These are phyloP conservation scores for Tetrahymena malaccensis DNA, from an alignment of 73 alveolate genomes.

Conservation along the genomic window DNA sequence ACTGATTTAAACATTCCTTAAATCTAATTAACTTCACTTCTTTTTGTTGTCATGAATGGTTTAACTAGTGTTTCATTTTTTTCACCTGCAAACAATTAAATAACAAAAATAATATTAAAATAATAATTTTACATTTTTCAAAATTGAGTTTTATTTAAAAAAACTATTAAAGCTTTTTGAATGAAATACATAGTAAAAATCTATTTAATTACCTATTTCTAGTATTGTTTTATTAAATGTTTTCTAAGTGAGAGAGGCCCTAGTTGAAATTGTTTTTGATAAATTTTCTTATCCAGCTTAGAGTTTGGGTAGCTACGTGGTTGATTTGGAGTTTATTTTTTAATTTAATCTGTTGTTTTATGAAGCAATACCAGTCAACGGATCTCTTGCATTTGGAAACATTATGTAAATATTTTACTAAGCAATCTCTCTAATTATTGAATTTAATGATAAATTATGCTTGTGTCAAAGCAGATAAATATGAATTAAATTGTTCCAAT, in stretches of 20 bases:
- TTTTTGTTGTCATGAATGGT: neutral
- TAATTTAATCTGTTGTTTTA: neutral
- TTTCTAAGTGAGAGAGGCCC: neutral
- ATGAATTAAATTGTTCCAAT: no score
- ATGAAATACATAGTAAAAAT: neutral
- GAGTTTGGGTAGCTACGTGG: neutral
- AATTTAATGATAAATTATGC: neutral
- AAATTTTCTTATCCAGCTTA: neutral
- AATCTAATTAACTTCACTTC: neutral
- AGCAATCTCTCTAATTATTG: neutral
- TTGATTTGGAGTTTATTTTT: neutral
- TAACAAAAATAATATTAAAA: neutral
- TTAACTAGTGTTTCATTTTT: neutral
- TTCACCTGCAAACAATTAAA: neutral
- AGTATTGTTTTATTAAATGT: neutral
- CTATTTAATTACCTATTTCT: neutral
- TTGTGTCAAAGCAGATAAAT: no score
- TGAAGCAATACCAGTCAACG: neutral
- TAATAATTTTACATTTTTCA: no score
- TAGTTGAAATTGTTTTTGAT: neutral
- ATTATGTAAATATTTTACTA: neutral
- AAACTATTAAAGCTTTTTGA: no score
- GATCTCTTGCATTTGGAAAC: neutral
- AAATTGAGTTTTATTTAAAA: neutral
- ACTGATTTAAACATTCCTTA: neutral